Conservation (phyloP, 768 basidiomycete genomes). For the Agaricus sinodeliciosus region DNA sequence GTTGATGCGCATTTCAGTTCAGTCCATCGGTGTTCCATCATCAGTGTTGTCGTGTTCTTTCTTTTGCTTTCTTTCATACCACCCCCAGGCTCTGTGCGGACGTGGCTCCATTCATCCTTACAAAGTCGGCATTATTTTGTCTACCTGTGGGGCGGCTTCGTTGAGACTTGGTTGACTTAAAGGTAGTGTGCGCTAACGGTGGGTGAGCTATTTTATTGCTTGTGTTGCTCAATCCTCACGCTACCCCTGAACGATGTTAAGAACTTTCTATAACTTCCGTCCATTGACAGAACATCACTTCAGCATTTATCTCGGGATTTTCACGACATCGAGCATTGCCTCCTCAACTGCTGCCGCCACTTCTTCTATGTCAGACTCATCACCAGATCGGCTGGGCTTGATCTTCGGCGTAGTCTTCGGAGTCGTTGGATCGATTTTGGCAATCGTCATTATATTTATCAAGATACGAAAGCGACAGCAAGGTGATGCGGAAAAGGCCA, state of each 20-base stretch:
- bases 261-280: too few species aligned
- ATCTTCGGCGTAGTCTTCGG: conserved; percentile 25
- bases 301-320: background rate
- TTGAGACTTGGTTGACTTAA: background rate
- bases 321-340: conserved; percentile 8
- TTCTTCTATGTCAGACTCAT: conserved; percentile 12
- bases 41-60: too few species aligned
- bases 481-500: conserved; percentile 12
- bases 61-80: background rate
- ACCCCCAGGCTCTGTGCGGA: conserved; percentile 15
- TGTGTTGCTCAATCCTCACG: too few species aligned
- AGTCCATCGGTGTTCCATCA: too few species aligned
- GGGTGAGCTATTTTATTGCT: too few species aligned
- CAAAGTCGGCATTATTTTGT: background rate
- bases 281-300: too few species aligned
- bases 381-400: conserved; percentile 22
- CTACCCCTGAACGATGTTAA: too few species aligned
- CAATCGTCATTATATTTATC: conserved; percentile 24
- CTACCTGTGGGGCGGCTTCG: background rate
- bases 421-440: conserved; percentile 22
- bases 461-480: conserved; percentile 23
- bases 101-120: conserved; percentile 28
- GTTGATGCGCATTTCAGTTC: background rate
- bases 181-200: too few species aligned
- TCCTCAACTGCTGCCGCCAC: conserved; percentile 10